phyloP scores from a whole-genome alignment of 306 rosid species.

The Herpetospermum pedunculosum region DNA sequence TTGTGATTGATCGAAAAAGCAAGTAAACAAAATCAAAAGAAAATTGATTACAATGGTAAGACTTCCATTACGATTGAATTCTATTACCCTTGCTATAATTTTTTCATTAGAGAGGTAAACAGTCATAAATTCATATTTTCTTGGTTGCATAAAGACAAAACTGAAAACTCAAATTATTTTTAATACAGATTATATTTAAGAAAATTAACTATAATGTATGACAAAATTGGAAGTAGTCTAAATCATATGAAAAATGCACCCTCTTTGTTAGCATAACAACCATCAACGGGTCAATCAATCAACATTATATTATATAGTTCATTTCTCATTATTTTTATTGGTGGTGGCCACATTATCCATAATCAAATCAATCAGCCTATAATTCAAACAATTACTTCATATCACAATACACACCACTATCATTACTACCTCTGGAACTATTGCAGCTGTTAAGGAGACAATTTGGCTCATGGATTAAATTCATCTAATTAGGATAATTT shows the following conservation, averaged over 20 bases:
- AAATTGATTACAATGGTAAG: too few relatives aligned
- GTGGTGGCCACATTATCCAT: background rate
- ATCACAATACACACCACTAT: background rate
- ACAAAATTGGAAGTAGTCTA: background rate
- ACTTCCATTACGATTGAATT: too few relatives aligned
- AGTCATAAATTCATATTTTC: background rate
- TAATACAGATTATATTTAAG: background rate
- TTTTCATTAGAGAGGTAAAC: too few relatives aligned
- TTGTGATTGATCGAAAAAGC: too few relatives aligned
- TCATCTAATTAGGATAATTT: background rate
- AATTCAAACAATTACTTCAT: background rate
- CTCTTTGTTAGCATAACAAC: background rate
- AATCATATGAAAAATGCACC: background rate
- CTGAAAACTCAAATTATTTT: background rate
- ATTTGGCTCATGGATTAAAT: background rate
- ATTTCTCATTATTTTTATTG: background rate
- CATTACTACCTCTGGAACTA: background rate
- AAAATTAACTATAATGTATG: background rate
- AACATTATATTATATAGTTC: background rate
- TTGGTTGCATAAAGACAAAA: background rate
- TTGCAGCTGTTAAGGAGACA: background rate
- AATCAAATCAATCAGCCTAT: background rate
- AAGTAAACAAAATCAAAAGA: too few relatives aligned
- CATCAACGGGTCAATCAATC: background rate
- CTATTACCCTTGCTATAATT: too few relatives aligned